phyloP scores from a whole-genome alignment of 306 rosid species.

The Castanea sativa region DNA sequence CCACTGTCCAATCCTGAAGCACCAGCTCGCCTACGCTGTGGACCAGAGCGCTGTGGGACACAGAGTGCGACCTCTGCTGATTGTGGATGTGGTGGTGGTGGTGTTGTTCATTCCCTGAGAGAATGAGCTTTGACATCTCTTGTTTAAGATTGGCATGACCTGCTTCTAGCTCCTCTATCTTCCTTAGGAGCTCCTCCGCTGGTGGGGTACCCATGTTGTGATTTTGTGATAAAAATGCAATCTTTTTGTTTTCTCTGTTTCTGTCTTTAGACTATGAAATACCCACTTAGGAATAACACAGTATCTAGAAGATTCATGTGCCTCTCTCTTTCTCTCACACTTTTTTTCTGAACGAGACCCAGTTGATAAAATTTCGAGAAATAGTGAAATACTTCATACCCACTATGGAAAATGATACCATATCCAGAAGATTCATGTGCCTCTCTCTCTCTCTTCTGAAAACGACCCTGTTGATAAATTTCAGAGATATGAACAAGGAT shows the following conservation, averaged over 20 bases:
- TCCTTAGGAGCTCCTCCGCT: constrained; percentile 70
- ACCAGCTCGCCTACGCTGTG: constrained; percentile 29
- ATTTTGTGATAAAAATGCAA: not conserved
- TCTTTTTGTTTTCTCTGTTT: not conserved
- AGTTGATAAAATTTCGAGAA: not conserved
- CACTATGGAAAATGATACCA: not conserved
- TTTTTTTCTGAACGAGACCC: not conserved
- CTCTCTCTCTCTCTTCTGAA: not conserved
- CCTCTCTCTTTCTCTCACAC: not conserved
- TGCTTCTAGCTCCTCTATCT: constrained; percentile 82
- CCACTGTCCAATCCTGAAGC: constrained; percentile 26
- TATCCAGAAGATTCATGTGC: not conserved
- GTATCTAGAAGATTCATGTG: not conserved
- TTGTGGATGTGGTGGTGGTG: constrained; percentile 39
- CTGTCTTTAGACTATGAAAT: not conserved
- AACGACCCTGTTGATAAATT: constrained; percentile 4
- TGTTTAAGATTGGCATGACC: constrained; percentile 82
- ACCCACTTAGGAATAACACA: not conserved
- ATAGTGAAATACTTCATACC: not conserved
- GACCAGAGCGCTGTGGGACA: constrained; percentile 82
- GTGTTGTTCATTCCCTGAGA: constrained; percentile 29
- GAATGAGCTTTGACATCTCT: constrained; percentile 76
- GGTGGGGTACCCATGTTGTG: constrained; percentile 59
- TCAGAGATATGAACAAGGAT: constrained; percentile 13
- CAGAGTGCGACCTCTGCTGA: constrained; percentile 71